Base-by-base conservation (phyloP, 768 basidiomycete species). In the Pulveroboletus sp. region DNA sequence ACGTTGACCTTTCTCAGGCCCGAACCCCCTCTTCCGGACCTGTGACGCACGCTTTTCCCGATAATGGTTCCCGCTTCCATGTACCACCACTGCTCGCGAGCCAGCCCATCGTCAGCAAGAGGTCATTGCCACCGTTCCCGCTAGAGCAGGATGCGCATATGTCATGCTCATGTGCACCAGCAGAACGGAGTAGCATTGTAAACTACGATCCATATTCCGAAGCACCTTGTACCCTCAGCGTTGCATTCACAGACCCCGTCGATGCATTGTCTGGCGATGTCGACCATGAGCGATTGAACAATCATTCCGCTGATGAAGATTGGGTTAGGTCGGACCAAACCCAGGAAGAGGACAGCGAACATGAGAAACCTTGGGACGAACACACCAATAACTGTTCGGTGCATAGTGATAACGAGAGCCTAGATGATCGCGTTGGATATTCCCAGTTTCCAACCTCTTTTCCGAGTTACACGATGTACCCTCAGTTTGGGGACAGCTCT, bases 191-290 rank as follows among this genome's bases (percentile, higher is more conserved):
- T 37, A 80, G 80, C 52, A 73, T 67, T 6, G 71, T 78, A 11
- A 79, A 79, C 52, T 73, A 71, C 27, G 69, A 70, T n/a, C 78
- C 77, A 8, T 72, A 74, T 10, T 70, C 70, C 41, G 76, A 76
- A 14, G 67, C 73, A 2, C 62, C 73, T 1, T 71, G 71, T 15
- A 56, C 69, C 17, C 71, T 72, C 44, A 69, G 70, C 18, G 71
- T 75, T 46, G 62, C 69, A 14, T 71, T 78, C 53, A 21, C 59
- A 2, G 56, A 60, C 42, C 57, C 57, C 6, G 60, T 57, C 40
- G 59, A 61, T 24, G 58, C 35, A 39, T 50, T 47, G 27, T 46
- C 47, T 45, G 50, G 11, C 54, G 57, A 45, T 47, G 13, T 51
- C 24, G 63, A 64, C 14, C 49, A 60, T 13, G 66, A 68, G 40